Conservation (phyloP, 106 monocot species). For the Apostasia shenzhenica region DNA sequence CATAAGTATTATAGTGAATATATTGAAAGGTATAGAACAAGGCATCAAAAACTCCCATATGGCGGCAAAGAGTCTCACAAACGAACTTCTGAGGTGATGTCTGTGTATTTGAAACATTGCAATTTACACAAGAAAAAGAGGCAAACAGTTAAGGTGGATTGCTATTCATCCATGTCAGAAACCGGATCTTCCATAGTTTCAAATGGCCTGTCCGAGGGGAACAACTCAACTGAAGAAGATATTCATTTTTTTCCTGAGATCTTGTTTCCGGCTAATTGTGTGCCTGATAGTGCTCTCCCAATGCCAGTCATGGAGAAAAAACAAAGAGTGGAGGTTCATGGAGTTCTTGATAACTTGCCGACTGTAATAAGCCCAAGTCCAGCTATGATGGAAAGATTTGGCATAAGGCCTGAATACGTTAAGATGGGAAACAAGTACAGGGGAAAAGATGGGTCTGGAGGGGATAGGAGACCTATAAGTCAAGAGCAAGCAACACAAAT, state of each 20-base stretch:
- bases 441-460: slow-evolving; percentile 58
- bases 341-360: slow-evolving; percentile 88
- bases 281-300: slow-evolving; percentile 68
- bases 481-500: slow-evolving; percentile 62
- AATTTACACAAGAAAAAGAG: slow-evolving; percentile 58
- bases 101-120: slow-evolving; percentile 40
- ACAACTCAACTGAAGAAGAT: slow-evolving; percentile 39
- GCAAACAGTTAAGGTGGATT: slow-evolving; percentile 31
- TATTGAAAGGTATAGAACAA: slow-evolving; percentile 43
- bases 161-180: slow-evolving; percentile 10
- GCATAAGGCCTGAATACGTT: slow-evolving; percentile 82
- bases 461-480: slow-evolving; percentile 37
- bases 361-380: slow-evolving; percentile 55
- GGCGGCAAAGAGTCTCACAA: slow-evolving; percentile 59
- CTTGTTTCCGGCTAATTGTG: slow-evolving; percentile 81
- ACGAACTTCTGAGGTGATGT: slow-evolving; percentile 88
- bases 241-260: slow-evolving; percentile 67
- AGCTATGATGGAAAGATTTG: slow-evolving; percentile 98
- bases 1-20: slow-evolving; percentile 68
- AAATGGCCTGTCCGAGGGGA: slow-evolving; percentile 22
- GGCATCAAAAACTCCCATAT: slow-evolving; percentile 31
- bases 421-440: slow-evolving; percentile 79
- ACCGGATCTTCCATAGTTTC: slow-evolving; percentile 26
- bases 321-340: slow-evolving; percentile 53
- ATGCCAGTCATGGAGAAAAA: slow-evolving; percentile 23